A percentile compares a stretch with the other conserved stretches of the same genome.
Conservation (phyloP, 2,329 filamentous ascomycete genomes). For the Exophiala dermatitidis region DNA sequence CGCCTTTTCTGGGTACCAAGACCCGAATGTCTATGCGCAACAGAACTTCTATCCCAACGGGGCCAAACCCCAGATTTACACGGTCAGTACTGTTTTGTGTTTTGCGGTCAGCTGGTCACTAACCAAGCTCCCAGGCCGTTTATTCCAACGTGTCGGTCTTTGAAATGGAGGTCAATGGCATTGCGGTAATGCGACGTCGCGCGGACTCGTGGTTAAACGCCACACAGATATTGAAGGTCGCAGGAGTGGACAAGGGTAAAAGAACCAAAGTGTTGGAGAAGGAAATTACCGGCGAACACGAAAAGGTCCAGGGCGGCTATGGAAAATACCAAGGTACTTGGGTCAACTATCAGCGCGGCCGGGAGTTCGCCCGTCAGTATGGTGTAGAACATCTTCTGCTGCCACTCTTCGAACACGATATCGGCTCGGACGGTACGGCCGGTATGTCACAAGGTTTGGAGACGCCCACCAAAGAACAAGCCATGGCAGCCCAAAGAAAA, state of each 20-base stretch:
- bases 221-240: slow-evolving; percentile 95
- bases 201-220: slow-evolving; percentile 96
- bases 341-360: slow-evolving; percentile 87
- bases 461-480: slow-evolving; percentile 96
- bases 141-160: slow-evolving; percentile 96
- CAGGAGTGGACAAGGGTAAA: slow-evolving; percentile 94
- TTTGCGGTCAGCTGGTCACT: background rate
- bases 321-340: slow-evolving; percentile 99
- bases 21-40: slow-evolving; percentile 36
- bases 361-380: slow-evolving; percentile 79
- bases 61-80: slow-evolving; percentile 41
- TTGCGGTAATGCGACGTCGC: slow-evolving; percentile 92
- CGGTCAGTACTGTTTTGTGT: slow-evolving; percentile 29
- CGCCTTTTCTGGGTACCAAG: slow-evolving; percentile 37
- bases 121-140: slow-evolving; percentile 54
- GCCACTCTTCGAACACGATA: slow-evolving; percentile 45
- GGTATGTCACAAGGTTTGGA: slow-evolving; percentile 69
- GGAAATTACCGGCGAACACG: slow-evolving; percentile 93
- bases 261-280: slow-evolving; percentile 97
- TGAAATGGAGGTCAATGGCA: slow-evolving; percentile 91
- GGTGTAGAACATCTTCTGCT: slow-evolving; percentile 46
- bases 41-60: slow-evolving; percentile 21
- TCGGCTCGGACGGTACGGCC: slow-evolving; percentile 47
- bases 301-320: slow-evolving; percentile 97
- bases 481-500: slow-evolving; percentile 92